A percentile compares a stretch with the other conserved stretches of the same genome.
Evolutionary conservation across 1,284 basidiomycete genomes (phyloP).

Genomic region (Marasmius sp.): DNA sequence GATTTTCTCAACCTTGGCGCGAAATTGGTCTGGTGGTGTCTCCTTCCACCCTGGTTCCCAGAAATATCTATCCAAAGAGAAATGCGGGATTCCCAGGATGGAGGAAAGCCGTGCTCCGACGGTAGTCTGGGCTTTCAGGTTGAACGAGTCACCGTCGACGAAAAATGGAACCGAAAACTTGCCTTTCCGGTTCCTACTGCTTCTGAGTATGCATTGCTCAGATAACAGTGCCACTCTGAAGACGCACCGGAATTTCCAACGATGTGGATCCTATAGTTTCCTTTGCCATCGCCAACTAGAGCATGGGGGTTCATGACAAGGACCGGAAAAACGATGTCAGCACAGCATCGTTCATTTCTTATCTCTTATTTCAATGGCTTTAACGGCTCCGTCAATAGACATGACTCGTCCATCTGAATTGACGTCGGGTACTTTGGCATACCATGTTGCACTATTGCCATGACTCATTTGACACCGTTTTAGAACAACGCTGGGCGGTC

Average conservation of each 20-base stretch:
- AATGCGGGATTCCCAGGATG: slow-evolving; percentile 42
- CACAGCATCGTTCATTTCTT: too few species aligned
- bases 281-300: slow-evolving; percentile 10
- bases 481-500: too few species aligned
- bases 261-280: slow-evolving; percentile 10
- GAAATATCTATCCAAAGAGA: slow-evolving; percentile 43
- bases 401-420: too few species aligned
- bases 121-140: slow-evolving; percentile 40
- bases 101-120: slow-evolving; percentile 42
- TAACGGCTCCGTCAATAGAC: too few species aligned
- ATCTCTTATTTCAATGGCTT: too few species aligned
- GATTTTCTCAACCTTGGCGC: slow-evolving; percentile 28
- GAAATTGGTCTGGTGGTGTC: slow-evolving; percentile 37
- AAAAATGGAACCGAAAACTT: slow-evolving; percentile 14
- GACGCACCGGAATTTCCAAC: slow-evolving; percentile 14
- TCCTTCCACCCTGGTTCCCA: slow-evolving; percentile 51
- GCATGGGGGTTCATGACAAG: background rate
- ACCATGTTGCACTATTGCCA: too few species aligned
- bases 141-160: background rate
- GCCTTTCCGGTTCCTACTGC: slow-evolving; percentile 45
- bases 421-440: too few species aligned
- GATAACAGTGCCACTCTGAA: background rate
- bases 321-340: too few species aligned
- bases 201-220: slow-evolving; percentile 15
- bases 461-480: too few species aligned